phyloP scores from a whole-genome alignment of 805 yeast genomes.

The Yarrowia sp. region DNA sequence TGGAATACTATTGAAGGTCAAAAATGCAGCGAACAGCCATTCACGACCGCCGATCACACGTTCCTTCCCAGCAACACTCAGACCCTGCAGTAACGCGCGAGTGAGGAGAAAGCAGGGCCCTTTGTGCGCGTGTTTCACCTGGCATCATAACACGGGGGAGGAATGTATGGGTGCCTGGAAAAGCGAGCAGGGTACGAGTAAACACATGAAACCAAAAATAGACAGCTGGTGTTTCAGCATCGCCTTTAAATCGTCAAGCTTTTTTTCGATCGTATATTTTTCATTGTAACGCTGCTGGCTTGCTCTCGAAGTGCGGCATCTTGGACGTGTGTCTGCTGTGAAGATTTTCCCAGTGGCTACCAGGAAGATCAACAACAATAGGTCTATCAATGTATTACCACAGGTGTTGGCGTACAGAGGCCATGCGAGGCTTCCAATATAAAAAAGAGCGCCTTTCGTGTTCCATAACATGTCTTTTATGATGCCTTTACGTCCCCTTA shows the following conservation, averaged over 20 bases:
- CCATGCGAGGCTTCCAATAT: too few relatives aligned
- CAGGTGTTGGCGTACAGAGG: too few relatives aligned
- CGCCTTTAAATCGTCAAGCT: not conserved
- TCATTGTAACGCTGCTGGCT: not conserved
- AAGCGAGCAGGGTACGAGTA: not conserved
- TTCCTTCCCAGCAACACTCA: not conserved
- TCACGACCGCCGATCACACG: not conserved
- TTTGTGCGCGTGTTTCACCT: slow-evolving; percentile 6
- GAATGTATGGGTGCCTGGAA: not conserved
- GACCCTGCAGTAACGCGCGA: slow-evolving; percentile 14
- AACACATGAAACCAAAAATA: too few relatives aligned
- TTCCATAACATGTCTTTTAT: too few relatives aligned
- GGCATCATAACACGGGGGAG: not conserved
- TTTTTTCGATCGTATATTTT: not conserved
- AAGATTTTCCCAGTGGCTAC: not conserved
- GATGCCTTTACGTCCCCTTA: not conserved
- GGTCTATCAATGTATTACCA: not conserved
- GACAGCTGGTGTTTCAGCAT: too few relatives aligned
- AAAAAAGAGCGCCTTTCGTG: not conserved
- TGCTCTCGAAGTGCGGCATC: not conserved
- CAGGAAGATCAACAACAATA: slow-evolving; percentile 1
- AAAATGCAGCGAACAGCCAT: slow-evolving; percentile 14
- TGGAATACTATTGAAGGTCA: not conserved
- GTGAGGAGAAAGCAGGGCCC: slow-evolving; percentile 3
- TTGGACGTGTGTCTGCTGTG: not conserved